phyloP scores from a whole-genome alignment of 139 green algal genomes.

The Auxenochlorella pyrenoidosa region DNA sequence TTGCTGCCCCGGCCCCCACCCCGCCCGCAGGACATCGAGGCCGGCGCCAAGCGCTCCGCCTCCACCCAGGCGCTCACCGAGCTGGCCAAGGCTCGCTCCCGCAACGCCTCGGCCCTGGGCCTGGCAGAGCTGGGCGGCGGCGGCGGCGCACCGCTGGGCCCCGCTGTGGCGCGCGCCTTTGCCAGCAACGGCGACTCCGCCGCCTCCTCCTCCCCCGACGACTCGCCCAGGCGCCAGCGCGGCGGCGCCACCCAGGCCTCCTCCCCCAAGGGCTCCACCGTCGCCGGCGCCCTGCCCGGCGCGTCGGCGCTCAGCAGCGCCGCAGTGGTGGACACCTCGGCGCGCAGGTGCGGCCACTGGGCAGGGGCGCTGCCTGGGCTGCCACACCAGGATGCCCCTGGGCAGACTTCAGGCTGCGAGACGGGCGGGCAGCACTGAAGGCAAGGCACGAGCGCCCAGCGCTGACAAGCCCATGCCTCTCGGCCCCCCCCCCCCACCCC shows the following conservation, averaged over 20 bases:
- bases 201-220: neutral
- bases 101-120: neutral
- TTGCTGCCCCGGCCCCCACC: too few species aligned
- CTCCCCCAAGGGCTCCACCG: too few species aligned
- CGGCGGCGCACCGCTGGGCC: too few species aligned
- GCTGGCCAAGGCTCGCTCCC: neutral
- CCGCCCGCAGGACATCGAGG: constrained; percentile 19
- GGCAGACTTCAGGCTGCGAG: too few species aligned
- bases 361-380: too few species aligned
- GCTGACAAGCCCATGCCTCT: too few species aligned
- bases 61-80: constrained; percentile 16
- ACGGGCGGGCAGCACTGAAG: too few species aligned
- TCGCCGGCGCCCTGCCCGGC: neutral
- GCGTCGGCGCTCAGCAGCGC: neutral
- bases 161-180: neutral
- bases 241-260: neutral
- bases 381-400: too few species aligned
- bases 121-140: neutral
- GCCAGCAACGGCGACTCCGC: neutral
- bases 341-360: constrained; percentile 11
- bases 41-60: constrained; percentile 17
- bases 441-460: too few species aligned
- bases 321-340: neutral
- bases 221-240: neutral
- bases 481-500: too few species aligned